Evolutionary conservation across 2,329 filamentous ascomycete species (phyloP), one percentile per base, ranked within the genome.

Genomic region (Fusarium annulatum): DNA sequence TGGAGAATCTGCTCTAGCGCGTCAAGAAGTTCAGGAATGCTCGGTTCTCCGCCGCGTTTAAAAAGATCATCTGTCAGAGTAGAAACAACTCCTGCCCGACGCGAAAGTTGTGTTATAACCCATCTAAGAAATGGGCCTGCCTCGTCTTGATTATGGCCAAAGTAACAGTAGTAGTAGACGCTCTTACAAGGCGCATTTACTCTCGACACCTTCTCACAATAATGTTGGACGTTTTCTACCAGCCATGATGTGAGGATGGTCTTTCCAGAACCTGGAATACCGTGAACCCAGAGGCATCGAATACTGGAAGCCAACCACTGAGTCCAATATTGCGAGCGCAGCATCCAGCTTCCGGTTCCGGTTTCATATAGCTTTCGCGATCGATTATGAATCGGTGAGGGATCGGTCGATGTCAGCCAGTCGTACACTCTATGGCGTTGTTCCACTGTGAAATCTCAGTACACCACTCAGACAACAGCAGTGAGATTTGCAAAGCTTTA

Each of bases 211-310:
- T 1, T 23, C 0, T 19, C 3, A 6, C 42, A 59, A 2, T 59
- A 9, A 0, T 0, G 2, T 21, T 19, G 23, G 2, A 7, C 3
- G 2, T 28, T 26, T 30, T 10, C 2, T 0, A 49, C 39, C 1
- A 34, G 0, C 42, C 21, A 49, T 0, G 42, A 48, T 10, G 56
- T 19, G 1, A 59, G 33, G 2, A 59, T 23, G 0, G 56, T 49
- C n/a, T 59, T 49, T 1, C 42, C 56, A 5, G 42, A 5, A 4
- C 42, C 56, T 5, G 42, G 42, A 5, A 59, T 49, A 2, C 56
- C 33, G 3, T 30, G 56, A 0, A 49, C 1, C 42, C 33, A 59
- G 5, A 49, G 19, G 1, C 41, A 59, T 30, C 30, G 33, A 1
- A 1, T 1, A 5, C 5, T 12, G 2, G 21, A 19, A 3, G 14